These are phyloP conservation scores for Anacardium occidentale DNA, from an alignment of 345 rosid species.

Conservation along the genomic window DNA sequence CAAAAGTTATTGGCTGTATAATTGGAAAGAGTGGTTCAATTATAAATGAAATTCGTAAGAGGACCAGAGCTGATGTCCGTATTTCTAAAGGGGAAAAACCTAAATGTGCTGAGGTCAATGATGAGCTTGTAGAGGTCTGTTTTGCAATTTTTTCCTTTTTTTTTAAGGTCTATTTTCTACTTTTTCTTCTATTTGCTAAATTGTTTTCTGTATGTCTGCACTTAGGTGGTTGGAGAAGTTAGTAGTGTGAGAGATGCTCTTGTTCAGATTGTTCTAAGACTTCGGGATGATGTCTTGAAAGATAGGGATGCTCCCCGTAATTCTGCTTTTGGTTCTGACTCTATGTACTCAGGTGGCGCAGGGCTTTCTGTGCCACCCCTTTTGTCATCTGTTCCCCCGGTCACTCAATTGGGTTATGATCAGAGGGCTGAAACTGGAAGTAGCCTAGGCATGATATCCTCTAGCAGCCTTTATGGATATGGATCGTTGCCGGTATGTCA, in stretches of 20 bases:
- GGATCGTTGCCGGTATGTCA: conserved; percentile 68
- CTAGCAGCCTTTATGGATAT: conserved; percentile 70
- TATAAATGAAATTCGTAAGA: conserved; percentile 85
- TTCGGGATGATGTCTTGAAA: conserved; percentile 81
- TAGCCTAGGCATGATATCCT: conserved; percentile 63
- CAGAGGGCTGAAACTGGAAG: conserved; percentile 66
- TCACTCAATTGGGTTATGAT: conserved; percentile 68
- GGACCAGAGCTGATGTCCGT: conserved; percentile 73
- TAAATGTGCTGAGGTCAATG: conserved; percentile 62
- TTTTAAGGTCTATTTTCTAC: not conserved
- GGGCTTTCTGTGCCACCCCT: conserved; percentile 57
- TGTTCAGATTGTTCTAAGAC: conserved; percentile 82
- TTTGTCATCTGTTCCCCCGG: conserved; percentile 65
- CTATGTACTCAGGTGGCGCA: conserved; percentile 51
- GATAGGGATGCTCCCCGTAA: conserved; percentile 57
- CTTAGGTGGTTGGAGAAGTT: conserved; percentile 74
- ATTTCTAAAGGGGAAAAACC: conserved; percentile 77
- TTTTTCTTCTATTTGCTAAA: conserved; percentile 19
- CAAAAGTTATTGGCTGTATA: conserved; percentile 89
- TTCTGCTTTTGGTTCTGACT: conserved; percentile 54
- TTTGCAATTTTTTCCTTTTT: not conserved
- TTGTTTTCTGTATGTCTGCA: conserved; percentile 1
- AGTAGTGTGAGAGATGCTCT: conserved; percentile 82
- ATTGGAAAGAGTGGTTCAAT: conserved; percentile 94
- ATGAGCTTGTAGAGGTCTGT: conserved; percentile 87